Evolutionary conservation across 345 rosid species (phyloP), one percentile per base, ranked within the genome.

Genomic region (Excoecaria agallocha): DNA sequence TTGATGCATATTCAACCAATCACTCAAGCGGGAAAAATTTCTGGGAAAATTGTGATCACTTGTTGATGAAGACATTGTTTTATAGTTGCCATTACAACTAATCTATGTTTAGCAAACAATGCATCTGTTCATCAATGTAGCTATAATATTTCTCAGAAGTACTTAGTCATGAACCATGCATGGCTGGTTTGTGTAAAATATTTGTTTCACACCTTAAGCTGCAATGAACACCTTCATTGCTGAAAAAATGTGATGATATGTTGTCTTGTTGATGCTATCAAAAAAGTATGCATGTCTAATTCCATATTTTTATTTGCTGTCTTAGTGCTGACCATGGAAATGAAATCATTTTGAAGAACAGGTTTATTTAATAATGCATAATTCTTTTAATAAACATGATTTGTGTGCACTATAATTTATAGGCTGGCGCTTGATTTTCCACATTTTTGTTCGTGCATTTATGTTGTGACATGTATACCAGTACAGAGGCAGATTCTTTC

Each of bases 191-290:
- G n/a, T n/a, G n/a, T n/a, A n/a, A n/a, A n/a, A n/a, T n/a, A n/a
- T n/a, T n/a, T n/a, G n/a, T n/a, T n/a, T n/a, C n/a, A n/a, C n/a
- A n/a, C n/a, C n/a, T n/a, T n/a, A n/a, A n/a, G n/a, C n/a, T n/a
- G n/a, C n/a, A n/a, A n/a, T n/a, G n/a, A n/a, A n/a, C n/a, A n/a
- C n/a, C n/a, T n/a, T n/a, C n/a, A n/a, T n/a, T n/a, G n/a, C n/a
- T n/a, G n/a, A n/a, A n/a, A n/a, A n/a, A n/a, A n/a, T n/a, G n/a
- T n/a, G n/a, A n/a, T n/a, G n/a, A n/a, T n/a, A 35, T 50, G 12
- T 16, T 58, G 41, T 72, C 76, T 17, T 5, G 60, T 16, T 70
- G 37, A 20, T 63, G 76, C 60, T 24, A 7, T 37, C n/a, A 6
- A 63, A 73, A 73, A 13, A 15, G 56, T 3, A 7, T 20, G 59